Evolutionary conservation across 306 rosid species (phyloP), one percentile per base, ranked within the genome.

Genomic region (Fragaria iinumae): DNA sequence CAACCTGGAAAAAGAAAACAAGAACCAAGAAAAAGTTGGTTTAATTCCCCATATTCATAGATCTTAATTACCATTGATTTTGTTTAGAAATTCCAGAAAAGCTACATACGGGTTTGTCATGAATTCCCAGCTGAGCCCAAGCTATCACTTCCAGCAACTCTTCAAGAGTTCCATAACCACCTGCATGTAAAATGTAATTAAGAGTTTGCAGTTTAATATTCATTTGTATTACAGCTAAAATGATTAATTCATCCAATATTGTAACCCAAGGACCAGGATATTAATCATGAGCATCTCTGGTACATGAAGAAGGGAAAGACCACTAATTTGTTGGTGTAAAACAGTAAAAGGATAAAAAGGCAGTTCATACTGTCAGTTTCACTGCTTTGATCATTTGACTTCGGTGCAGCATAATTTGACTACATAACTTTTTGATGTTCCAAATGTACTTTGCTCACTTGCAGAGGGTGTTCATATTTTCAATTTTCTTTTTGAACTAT

Each of bases 121-220:
- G 99, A 80, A 95, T 95, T 76, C 99, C 99, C 74, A 95, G 97
- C 76, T 95, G 99, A 72, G 99, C 99, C 99, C 99, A 95, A 10
- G 99, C 92, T 83, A 95, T 95, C 71, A 89, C 99, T 83, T 95
- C 97, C 82, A 95, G 99, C 52, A 95, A 90, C 85, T 95, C 97
- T 85, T 95, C 99, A 73, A 95, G 83, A 47, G 99, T 95, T 79
- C 99, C 99, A 88, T 95, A 92, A 43, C 99, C 99, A 48, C 99
- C 99, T 95, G 87, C 73, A 80, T 52, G 25, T 79, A 86, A 59
- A 75, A 62, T 27, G 18, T 6, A 50, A 45, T 39, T 68, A 27
- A 80, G 83, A 79, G 50, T 76, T 68, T 72, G 56, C 29, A 27
- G 57, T 43, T 64, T 55, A 71, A 77, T 36, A 52, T 34, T 57